Evolutionary conservation across 2,329 filamentous ascomycete species (phyloP).

Genomic region (Fusarium sp.): DNA sequence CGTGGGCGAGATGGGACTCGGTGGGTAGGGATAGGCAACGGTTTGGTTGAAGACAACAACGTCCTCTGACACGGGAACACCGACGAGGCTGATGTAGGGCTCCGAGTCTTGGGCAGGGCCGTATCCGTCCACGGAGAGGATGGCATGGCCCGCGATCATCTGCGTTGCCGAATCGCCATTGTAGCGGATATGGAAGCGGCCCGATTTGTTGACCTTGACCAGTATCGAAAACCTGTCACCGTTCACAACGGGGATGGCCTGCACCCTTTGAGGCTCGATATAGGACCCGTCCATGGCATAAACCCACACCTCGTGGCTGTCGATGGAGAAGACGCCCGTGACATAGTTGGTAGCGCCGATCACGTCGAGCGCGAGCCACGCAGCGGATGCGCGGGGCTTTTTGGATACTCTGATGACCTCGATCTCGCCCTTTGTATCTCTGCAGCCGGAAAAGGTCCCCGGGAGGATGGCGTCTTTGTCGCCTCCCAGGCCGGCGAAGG

Average conservation of each 20-base stretch:
- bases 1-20: constrained; percentile 51
- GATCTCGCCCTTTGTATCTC: constrained; percentile 53
- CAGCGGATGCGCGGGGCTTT: constrained; percentile 12
- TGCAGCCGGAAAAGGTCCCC: constrained; percentile 57
- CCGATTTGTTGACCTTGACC: constrained; percentile 56
- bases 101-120: constrained; percentile 40
- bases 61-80: constrained; percentile 51
- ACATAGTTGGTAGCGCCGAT: constrained; percentile 61
- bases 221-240: constrained; percentile 63
- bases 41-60: constrained; percentile 57
- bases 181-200: constrained; percentile 64
- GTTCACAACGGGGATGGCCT: constrained; percentile 58
- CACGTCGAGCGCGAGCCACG: constrained; percentile 64
- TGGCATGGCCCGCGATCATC: constrained; percentile 62
- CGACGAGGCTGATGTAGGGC: constrained; percentile 61
- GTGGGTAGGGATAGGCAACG: constrained; percentile 58
- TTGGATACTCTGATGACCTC: constrained; percentile 58
- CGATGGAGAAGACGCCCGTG: constrained; percentile 57
- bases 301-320: constrained; percentile 62
- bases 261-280: constrained; percentile 60
- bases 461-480: constrained; percentile 53
- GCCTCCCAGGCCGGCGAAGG: constrained; percentile 42
- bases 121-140: constrained; percentile 52
- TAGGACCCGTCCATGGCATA: constrained; percentile 65
- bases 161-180: constrained; percentile 60